Base-by-base conservation (phyloP, 768 basidiomycete genomes). In the Tephrocybe sp. region DNA sequence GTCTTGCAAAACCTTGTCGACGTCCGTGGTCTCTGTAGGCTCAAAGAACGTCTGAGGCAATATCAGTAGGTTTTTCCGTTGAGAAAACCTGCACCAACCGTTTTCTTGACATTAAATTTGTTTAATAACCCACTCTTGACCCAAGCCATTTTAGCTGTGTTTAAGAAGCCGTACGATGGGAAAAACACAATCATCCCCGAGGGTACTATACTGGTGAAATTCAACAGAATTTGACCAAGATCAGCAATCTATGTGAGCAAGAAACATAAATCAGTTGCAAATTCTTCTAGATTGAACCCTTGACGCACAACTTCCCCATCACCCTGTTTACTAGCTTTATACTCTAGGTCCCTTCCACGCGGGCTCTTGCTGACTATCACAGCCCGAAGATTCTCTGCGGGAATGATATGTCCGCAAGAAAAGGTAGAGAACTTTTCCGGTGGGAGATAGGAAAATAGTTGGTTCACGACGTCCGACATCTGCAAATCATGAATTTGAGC, bases 171-270 rank as follows among this genome's bases (percentile, higher is more conserved):
- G 65, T 98, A 98, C 0, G 93, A 96, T 0, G 96, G 95, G 35
- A 98, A 82, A 65, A 99, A 99, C 6, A 97, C 86, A 16, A 98
- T 89, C 69, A 98, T 80, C 0, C 96, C 96, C 16, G 84, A 85
- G 0, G 94, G 89, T 4, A 95, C 78, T 14, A 96, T 65, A 31
- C 77, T 84, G 17, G 82, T 74, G 42, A 93, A 80, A 60, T 96
- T 98, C n/a, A 83, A 62, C 40, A 99, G 64, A 11, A 89, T 77
- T 49, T 90, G 86, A 0, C 94, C 95, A 1, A 98, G 76, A 60
- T 98, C 95, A 12, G 74, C 71, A 33, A 92, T 73, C 92, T 94
- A 53, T 19, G 23, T 26, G 26, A 4, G n/a, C n/a, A n/a, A n/a
- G n/a, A n/a, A 34, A 46, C 14, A 26, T 39, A 54, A 45, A 33